phyloP scores from a whole-genome alignment of 1,284 basidiomycete genomes.

The Takashimella tepidaria region DNA sequence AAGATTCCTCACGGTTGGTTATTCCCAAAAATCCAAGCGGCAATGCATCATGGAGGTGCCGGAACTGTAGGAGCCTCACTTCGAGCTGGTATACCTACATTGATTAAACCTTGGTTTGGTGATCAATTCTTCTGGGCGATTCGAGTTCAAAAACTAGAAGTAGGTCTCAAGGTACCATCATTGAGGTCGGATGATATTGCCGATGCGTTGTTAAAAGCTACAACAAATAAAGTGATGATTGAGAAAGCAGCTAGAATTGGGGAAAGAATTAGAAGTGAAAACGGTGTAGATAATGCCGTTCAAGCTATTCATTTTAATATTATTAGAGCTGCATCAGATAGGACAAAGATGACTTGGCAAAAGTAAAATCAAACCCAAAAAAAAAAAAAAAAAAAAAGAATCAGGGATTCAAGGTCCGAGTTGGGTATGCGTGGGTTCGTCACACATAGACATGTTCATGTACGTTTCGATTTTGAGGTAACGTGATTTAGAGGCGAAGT shows the following conservation, averaged over 20 bases:
- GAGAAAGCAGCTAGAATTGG: slow-evolving; percentile 62
- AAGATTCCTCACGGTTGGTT: slow-evolving; percentile 78
- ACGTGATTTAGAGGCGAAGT: too few species aligned
- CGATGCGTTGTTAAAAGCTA: slow-evolving; percentile 56
- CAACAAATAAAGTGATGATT: slow-evolving; percentile 56
- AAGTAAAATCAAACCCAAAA: too few species aligned
- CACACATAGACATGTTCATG: too few species aligned
- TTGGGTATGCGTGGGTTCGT: too few species aligned
- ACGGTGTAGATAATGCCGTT: slow-evolving; percentile 41
- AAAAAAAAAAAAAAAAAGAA: too few species aligned
- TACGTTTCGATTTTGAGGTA: too few species aligned
- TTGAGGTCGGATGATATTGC: slow-evolving; percentile 54
- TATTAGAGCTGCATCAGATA: slow-evolving; percentile 28
- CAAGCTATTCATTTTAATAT: slow-evolving; percentile 37
- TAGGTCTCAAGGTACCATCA: slow-evolving; percentile 53
- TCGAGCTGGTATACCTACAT: slow-evolving; percentile 66
- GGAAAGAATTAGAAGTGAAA: slow-evolving; percentile 57
- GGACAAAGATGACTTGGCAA: neutral
- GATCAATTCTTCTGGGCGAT: slow-evolving; percentile 70
- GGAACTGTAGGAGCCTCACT: slow-evolving; percentile 66
- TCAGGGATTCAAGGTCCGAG: too few species aligned
- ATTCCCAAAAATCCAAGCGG: slow-evolving; percentile 58
- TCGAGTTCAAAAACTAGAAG: slow-evolving; percentile 59
- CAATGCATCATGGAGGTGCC: slow-evolving; percentile 65
- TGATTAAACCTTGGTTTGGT: slow-evolving; percentile 67